Percentiles rank a stretch among this genome's conserved stretches.
phyloP scores from a whole-genome alignment of 108 stramenopile species.

The Nannochloropsis gaditana region DNA sequence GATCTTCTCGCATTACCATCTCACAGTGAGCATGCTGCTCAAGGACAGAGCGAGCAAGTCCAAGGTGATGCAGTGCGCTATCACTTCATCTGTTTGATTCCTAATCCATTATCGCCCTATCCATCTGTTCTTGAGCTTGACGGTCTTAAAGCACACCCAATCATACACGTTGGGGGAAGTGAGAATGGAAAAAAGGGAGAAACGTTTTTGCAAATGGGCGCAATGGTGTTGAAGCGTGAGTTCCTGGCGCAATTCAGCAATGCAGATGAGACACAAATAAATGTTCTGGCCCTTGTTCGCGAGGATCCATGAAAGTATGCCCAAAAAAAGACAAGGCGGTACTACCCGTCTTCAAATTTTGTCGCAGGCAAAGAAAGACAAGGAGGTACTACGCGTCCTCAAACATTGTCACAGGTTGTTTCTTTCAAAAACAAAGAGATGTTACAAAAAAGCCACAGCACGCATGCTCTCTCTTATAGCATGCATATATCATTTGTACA shows the following conservation, averaged over 20 bases:
- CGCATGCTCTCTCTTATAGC: too few relatives aligned
- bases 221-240: background rate
- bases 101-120: background rate
- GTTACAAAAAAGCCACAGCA: too few relatives aligned
- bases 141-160: background rate
- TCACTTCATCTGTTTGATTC: conserved; percentile 9
- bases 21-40: conserved; percentile 13
- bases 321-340: too few relatives aligned
- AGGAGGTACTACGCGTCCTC: too few relatives aligned
- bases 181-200: conserved; percentile 15
- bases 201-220: background rate
- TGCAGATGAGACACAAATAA: background rate
- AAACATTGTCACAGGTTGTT: too few relatives aligned
- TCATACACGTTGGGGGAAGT: background rate
- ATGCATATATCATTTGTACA: too few relatives aligned
- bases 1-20: background rate
- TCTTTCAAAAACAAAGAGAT: too few relatives aligned
- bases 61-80: background rate
- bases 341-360: too few relatives aligned
- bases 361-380: too few relatives aligned
- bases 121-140: background rate
- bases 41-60: background rate
- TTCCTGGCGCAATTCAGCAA: background rate
- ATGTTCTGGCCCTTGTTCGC: background rate
- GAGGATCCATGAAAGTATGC: background rate